Evolutionary conservation across 352 stramenopile genomes (phyloP), one percentile per base, ranked within the genome.

Genomic region (Globisporangium rhizosaccharum): DNA sequence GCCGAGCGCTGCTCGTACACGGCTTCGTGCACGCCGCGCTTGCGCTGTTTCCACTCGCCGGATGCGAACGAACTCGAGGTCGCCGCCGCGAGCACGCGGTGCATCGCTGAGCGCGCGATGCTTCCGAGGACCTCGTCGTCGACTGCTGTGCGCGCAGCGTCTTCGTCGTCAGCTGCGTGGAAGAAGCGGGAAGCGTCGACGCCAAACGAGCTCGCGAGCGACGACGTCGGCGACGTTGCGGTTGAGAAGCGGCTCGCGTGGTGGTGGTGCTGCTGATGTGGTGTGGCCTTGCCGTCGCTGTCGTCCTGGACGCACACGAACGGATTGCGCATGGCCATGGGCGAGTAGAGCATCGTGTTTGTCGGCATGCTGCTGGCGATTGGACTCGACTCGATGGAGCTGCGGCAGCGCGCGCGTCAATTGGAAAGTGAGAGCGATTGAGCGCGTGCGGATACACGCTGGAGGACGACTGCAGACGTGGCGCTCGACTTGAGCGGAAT

Each of bases 101-200:
- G 37, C 58, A 63, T 63, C 42, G 58, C 42, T 4, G 42, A 26
- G 42, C 51, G 58, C 8, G 58, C 58, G 42, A 63, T 18, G 42
- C 36, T 58, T 20, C 30, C 15, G 58, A 63, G 51, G 11, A 57
- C 41, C 14, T 59, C 58, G 7, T 63, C 53, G 18, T 63, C 58
- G 25, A 44, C 36, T 18, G 41, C 18, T 20, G 41, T 46, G 18
- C 18, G 41, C 23, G 25, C 33, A 28, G 8, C 25, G 30, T 42
- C 42, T 3, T 26, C 23, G 3, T 57, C 51, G 12, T n/a, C 6
- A 3, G 42, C 17, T 3, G 53, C 37, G 53, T 45, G 18, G 18
- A 36, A 14, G 30, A 30, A 30, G 28, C 12, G 51, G 8, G 36
- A 9, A 14, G 57, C 30, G 44, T 53, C 28, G 17, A 26, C 23